Conservation (phyloP, 495 filamentous ascomycete species). For the Annulohypoxylon moriforme region DNA sequence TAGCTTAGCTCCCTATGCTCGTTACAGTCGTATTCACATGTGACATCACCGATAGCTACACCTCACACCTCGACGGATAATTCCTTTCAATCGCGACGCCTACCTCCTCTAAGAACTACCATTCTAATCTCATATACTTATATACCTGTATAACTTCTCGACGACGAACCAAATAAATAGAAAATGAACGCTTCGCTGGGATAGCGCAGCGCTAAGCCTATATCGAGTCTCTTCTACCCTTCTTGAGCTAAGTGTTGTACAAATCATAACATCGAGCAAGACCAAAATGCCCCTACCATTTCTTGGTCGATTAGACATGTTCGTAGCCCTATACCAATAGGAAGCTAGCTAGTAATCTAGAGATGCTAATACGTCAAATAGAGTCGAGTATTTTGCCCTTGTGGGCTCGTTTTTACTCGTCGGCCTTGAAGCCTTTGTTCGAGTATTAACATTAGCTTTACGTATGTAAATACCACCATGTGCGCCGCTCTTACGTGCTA, state of each 20-base stretch:
- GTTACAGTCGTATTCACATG: slow-evolving; percentile 34
- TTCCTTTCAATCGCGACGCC: slow-evolving; percentile 13
- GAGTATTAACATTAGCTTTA: slow-evolving; percentile 89
- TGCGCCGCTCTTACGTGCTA: slow-evolving; percentile 2
- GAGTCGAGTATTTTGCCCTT: slow-evolving; percentile 87
- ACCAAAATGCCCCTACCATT: slow-evolving; percentile 81
- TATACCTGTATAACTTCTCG: slow-evolving; percentile 5
- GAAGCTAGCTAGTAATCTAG: neutral
- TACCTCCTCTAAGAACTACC: neutral
- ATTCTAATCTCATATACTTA: slow-evolving; percentile 2
- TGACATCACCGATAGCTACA: slow-evolving; percentile 44
- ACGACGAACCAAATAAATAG: slow-evolving; percentile 19
- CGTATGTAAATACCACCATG: slow-evolving; percentile 65
- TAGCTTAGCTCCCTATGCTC: slow-evolving; percentile 17
- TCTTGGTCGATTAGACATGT: slow-evolving; percentile 83
- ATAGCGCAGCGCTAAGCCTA: slow-evolving; percentile 37
- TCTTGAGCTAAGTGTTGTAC: slow-evolving; percentile 25
- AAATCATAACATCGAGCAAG: slow-evolving; percentile 28
- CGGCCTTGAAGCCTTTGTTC: slow-evolving; percentile 79
- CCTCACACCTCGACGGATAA: slow-evolving; percentile 21
- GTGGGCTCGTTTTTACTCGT: slow-evolving; percentile 84
- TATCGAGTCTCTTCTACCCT: slow-evolving; percentile 28
- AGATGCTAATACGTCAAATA: slow-evolving; percentile 47
- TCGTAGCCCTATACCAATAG: slow-evolving; percentile 45
- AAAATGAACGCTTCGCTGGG: slow-evolving; percentile 39